Percentiles rank a stretch among this genome's conserved stretches.
These are phyloP conservation scores for Gentiana dahurica DNA, from an alignment of 257 asterid genomes.

Conservation along the genomic window DNA sequence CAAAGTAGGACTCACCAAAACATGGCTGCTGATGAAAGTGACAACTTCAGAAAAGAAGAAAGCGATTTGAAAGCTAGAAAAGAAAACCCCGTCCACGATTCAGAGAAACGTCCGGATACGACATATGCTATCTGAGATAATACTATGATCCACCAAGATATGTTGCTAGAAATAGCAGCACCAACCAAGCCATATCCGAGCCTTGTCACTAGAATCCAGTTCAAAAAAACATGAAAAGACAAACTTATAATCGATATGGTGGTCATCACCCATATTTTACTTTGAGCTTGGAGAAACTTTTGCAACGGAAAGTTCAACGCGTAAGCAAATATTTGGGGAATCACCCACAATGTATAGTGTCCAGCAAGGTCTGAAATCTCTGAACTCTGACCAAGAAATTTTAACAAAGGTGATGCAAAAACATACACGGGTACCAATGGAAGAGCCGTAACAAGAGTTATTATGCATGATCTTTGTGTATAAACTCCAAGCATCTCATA, in stretches of 20 bases:
- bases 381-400: conserved; percentile 32
- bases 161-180: conserved; percentile 73
- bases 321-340: conserved; percentile 69
- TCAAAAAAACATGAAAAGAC: conserved; percentile 52
- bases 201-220: conserved; percentile 50
- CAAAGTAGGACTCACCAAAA: conserved; percentile 40
- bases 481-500: conserved; percentile 57
- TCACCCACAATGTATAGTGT: conserved; percentile 53
- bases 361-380: conserved; percentile 50
- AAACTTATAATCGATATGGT: conserved; percentile 31
- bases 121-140: conserved; percentile 63
- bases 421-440: conserved; percentile 47
- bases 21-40: conserved; percentile 86
- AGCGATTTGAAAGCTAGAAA: conserved; percentile 49
- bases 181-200: conserved; percentile 55
- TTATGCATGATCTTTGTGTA: conserved; percentile 66
- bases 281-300: conserved; percentile 80
- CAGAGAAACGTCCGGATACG: conserved; percentile 55
- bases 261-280: conserved; percentile 84
- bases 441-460: conserved; percentile 38
- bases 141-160: conserved; percentile 80
- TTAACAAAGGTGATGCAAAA: conserved; percentile 45
- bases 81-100: conserved; percentile 82
- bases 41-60: conserved; percentile 49
- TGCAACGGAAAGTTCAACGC: conserved; percentile 72